These are phyloP conservation scores for Nicotiana attenuata DNA, from an alignment of 257 asterid species.

Conservation along the genomic window DNA sequence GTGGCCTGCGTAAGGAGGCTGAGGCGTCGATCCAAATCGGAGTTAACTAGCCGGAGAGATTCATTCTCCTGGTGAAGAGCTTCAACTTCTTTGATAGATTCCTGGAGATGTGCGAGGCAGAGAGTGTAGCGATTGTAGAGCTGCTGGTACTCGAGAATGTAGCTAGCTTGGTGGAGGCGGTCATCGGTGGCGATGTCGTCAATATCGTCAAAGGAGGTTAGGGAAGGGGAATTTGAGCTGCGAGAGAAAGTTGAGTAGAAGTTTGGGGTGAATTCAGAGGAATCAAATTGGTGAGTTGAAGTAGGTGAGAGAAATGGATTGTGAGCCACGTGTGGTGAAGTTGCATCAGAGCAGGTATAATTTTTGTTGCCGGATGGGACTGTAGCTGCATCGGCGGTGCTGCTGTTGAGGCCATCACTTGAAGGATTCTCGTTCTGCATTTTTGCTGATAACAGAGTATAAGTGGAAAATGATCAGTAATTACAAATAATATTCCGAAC, in stretches of 20 bases:
- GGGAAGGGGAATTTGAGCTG: constrained; percentile 40
- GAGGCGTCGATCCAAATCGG: constrained; percentile 64
- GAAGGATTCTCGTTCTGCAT: constrained; percentile 43
- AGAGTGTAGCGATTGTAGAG: constrained; percentile 60
- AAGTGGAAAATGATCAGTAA: neutral
- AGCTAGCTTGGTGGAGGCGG: constrained; percentile 39
- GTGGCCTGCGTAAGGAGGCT: constrained; percentile 37
- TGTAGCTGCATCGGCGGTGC: neutral
- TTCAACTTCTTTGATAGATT: constrained; percentile 50
- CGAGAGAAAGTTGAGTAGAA: constrained; percentile 44
- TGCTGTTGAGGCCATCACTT: constrained; percentile 5
- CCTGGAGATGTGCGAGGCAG: constrained; percentile 52
- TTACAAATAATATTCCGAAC: neutral
- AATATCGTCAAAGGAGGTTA: constrained; percentile 37
- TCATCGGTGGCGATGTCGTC: constrained; percentile 28
- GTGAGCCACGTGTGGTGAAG: constrained; percentile 24
- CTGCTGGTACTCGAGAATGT: constrained; percentile 64
- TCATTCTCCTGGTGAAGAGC: constrained; percentile 58
- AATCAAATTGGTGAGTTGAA: constrained; percentile 32
- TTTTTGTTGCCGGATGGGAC: constrained; percentile 11
- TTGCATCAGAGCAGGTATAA: constrained; percentile 5
- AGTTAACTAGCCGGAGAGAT: constrained; percentile 49
- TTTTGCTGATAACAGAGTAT: neutral
- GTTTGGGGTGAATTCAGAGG: constrained; percentile 24
- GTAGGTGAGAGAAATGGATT: constrained; percentile 49